These are phyloP conservation scores for Diaporthe sp. DNA, from an alignment of 2,329 filamentous ascomycete genomes.

Conservation along the genomic window DNA sequence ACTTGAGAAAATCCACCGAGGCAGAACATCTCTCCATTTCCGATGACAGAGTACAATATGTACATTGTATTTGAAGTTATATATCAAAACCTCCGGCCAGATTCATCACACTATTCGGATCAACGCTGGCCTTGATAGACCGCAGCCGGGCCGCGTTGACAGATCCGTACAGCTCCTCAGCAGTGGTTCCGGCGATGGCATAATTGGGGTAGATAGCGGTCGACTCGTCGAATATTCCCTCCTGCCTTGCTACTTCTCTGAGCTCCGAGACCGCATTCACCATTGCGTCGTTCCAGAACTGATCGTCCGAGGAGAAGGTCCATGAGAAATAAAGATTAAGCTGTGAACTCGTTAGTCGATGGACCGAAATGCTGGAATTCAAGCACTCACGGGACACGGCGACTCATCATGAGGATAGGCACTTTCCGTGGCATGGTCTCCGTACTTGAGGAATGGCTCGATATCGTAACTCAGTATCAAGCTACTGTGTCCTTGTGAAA, in stretches of 20 bases:
- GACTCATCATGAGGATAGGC: constrained; percentile 48
- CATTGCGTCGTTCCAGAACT: constrained; percentile 46
- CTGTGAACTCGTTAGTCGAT: constrained; percentile 28
- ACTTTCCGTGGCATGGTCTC: constrained; percentile 46
- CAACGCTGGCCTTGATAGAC: constrained; percentile 40
- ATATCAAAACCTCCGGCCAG: constrained; percentile 42
- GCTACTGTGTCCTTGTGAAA: constrained; percentile 37
- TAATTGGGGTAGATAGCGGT: constrained; percentile 46
- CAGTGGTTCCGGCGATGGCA: constrained; percentile 41
- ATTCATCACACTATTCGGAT: constrained; percentile 46
- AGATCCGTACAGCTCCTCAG: constrained; percentile 42
- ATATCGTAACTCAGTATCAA: constrained; percentile 46
- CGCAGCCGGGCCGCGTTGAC: constrained; percentile 42
- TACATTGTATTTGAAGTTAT: not conserved
- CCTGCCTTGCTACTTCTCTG: constrained; percentile 45
- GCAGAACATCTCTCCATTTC: no score
- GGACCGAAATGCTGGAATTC: no score
- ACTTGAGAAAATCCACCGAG: no score
- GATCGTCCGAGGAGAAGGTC: constrained; percentile 43
- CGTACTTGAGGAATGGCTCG: constrained; percentile 48
- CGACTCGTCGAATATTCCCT: constrained; percentile 45
- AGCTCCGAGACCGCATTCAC: constrained; percentile 43
- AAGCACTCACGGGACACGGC: constrained; percentile 40
- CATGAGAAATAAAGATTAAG: constrained; percentile 48
- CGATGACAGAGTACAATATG: not conserved